Evolutionary conservation across 2,329 filamentous ascomycete species (phyloP).

Genomic region (Parastagonospora avenae): DNA sequence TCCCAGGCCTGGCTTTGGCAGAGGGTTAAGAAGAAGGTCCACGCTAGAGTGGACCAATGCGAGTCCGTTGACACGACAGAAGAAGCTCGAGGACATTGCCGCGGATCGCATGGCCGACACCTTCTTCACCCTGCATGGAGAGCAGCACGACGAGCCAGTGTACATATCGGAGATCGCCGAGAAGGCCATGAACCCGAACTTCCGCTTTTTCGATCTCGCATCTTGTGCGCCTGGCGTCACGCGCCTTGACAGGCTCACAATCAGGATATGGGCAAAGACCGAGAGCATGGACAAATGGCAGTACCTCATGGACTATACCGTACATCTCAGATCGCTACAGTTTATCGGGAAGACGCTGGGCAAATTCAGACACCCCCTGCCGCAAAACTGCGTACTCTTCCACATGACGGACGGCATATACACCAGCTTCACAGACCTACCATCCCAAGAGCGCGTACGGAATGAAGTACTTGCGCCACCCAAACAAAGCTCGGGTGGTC

Average conservation of each 20-base stretch:
- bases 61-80: conserved; percentile 68
- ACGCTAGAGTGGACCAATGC: conserved; percentile 68
- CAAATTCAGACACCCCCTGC: conserved; percentile 72
- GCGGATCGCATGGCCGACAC: conserved; percentile 78
- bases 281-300: conserved; percentile 60
- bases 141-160: conserved; percentile 69
- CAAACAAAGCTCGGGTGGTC: conserved; percentile 51
- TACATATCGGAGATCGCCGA: conserved; percentile 86
- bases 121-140: conserved; percentile 84
- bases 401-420: conserved; percentile 88
- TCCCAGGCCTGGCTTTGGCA: conserved; percentile 40
- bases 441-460: conserved; percentile 49
- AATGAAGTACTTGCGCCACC: conserved; percentile 38
- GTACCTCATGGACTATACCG: conserved; percentile 72
- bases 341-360: conserved; percentile 71
- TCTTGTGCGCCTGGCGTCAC: conserved; percentile 67
- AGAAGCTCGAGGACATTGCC: conserved; percentile 74
- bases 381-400: conserved; percentile 81
- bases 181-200: conserved; percentile 88
- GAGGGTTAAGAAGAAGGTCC: conserved; percentile 58
- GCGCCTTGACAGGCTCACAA: conserved; percentile 65
- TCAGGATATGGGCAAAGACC: conserved; percentile 76
- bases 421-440: conserved; percentile 72
- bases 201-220: conserved; percentile 80
- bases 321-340: conserved; percentile 75